Percentiles rank a stretch among this genome's conserved stretches.
phyloP scores from a whole-genome alignment of 257 asterid genomes.

The Lantana camara region DNA sequence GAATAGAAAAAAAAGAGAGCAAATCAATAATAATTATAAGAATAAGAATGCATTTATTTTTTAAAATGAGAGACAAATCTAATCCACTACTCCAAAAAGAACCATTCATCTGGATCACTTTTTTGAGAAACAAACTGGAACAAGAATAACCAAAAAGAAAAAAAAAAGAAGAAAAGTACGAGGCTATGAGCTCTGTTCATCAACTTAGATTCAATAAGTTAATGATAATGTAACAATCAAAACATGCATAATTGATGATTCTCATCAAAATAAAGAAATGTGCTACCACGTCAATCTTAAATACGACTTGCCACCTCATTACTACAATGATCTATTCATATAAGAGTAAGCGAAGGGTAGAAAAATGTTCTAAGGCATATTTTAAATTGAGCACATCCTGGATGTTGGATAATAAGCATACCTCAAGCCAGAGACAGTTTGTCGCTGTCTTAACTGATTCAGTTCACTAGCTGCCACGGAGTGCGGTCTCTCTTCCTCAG shows the following conservation, averaged over 20 bases:
- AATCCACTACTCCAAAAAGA: too few relatives aligned
- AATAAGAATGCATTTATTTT: too few relatives aligned
- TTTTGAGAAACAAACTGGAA: too few relatives aligned
- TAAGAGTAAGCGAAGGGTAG: background rate
- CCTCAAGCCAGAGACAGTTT: slow-evolving; percentile 71
- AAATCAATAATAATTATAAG: too few relatives aligned
- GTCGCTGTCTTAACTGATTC: slow-evolving; percentile 63
- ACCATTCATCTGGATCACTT: too few relatives aligned
- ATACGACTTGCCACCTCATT: background rate
- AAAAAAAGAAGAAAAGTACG: too few relatives aligned
- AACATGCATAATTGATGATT: background rate
- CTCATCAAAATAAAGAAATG: slow-evolving; percentile 1
- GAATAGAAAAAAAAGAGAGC: too few relatives aligned
- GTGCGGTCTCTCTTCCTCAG: slow-evolving; percentile 63
- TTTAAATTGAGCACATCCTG: slow-evolving; percentile 25
- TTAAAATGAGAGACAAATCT: too few relatives aligned
- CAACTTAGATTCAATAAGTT: too few relatives aligned
- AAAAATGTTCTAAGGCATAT: background rate
- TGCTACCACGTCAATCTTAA: background rate
- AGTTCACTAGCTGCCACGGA: slow-evolving; percentile 58
- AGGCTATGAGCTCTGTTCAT: too few relatives aligned
- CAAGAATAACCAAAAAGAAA: too few relatives aligned
- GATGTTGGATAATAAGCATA: slow-evolving; percentile 53
- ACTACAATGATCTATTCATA: background rate
- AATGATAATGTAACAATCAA: too few relatives aligned